Evolutionary conservation across 495 filamentous ascomycete species (phyloP), one percentile per base, ranked within the genome.

Genomic region (Physcia stellaris): DNA sequence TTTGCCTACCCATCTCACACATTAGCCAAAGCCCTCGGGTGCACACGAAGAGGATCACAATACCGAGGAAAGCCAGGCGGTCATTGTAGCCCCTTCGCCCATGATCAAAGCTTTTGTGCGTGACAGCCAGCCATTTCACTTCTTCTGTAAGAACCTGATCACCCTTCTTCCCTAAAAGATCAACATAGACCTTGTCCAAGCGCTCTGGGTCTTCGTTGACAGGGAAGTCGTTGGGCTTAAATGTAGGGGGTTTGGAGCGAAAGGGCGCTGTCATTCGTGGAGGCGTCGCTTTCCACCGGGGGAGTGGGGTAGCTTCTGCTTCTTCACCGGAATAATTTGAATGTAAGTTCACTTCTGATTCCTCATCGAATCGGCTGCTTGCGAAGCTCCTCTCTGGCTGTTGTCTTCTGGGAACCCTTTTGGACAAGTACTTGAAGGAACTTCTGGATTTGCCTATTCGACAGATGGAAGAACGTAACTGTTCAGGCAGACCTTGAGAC

Each of bases 41-140:
- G n/a, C n/a, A n/a, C n/a, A n/a, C n/a, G n/a, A n/a, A n/a, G n/a
- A n/a, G n/a, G n/a, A n/a, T n/a, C n/a, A n/a, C 50, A 75, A 50
- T 72, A 93, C 90, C 90, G 26, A 94, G 64, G 46, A 81, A 86
- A n/a, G 81, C 80, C 57, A 99, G 67, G 41, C 86, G 75, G 43
- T 94, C 87, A 57, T 96, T 99, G 63, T 82, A 94, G 9, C 86
- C 86, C 63, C 86, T 77, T 52, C 85, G 68, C 34, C 86, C 90
- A 49, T 95, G 85, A 61, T 96, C 90, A 57, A 94, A 96, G 59
- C 85, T 94, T 75, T 95, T 95, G 59, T 99, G 90, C 27, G 90
- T 99, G 41, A 99, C 73, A 9, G 88, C 87, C 47, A 95, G 68
- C 90, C 88, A 99, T 61, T 95, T 94, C 48, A 88, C 66, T 61